These are phyloP conservation scores for Apium graveolens DNA, from an alignment of 129 eudicot species.

Conservation along the genomic window DNA sequence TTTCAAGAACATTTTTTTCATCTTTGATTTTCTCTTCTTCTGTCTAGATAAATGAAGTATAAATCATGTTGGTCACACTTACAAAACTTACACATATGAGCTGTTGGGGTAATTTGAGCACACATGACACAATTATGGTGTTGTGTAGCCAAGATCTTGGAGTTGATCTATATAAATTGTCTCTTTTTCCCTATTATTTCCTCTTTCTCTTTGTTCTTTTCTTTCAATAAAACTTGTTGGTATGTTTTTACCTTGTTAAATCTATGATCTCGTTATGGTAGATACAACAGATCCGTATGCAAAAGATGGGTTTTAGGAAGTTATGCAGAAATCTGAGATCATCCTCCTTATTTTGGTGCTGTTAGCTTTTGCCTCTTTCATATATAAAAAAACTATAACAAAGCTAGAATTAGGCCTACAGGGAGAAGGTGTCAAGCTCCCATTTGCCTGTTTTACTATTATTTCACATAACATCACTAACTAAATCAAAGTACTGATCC, in stretches of 20 bases:
- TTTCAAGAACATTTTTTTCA: background rate
- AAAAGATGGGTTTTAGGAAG: slow-evolving; percentile 42
- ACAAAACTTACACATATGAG: background rate
- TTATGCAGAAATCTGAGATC: slow-evolving; percentile 56
- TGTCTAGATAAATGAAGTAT: slow-evolving; percentile 15
- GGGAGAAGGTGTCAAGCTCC: slow-evolving; percentile 52
- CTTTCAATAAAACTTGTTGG: background rate
- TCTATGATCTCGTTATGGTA: slow-evolving; percentile 39
- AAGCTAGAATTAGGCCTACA: slow-evolving; percentile 26
- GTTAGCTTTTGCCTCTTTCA: slow-evolving; percentile 31
- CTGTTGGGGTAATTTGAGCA: slow-evolving; percentile 23
- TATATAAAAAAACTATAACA: slow-evolving; percentile 17
- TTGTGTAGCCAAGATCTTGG: slow-evolving; percentile 29
- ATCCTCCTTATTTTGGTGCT: slow-evolving; percentile 57
- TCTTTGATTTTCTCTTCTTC: background rate
- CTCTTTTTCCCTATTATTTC: slow-evolving; percentile 27
- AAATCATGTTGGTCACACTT: background rate
- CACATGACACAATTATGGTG: slow-evolving; percentile 22
- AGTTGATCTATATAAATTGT: slow-evolving; percentile 35
- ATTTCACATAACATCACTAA: slow-evolving; percentile 31
- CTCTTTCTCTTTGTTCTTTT: slow-evolving; percentile 19
- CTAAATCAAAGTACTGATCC: slow-evolving; percentile 33
- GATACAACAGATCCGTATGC: slow-evolving; percentile 51
- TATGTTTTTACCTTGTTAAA: slow-evolving; percentile 11
- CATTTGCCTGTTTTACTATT: slow-evolving; percentile 41